Evolutionary conservation across 2,329 filamentous ascomycete species (phyloP).

Genomic region (Knufia petricola): DNA sequence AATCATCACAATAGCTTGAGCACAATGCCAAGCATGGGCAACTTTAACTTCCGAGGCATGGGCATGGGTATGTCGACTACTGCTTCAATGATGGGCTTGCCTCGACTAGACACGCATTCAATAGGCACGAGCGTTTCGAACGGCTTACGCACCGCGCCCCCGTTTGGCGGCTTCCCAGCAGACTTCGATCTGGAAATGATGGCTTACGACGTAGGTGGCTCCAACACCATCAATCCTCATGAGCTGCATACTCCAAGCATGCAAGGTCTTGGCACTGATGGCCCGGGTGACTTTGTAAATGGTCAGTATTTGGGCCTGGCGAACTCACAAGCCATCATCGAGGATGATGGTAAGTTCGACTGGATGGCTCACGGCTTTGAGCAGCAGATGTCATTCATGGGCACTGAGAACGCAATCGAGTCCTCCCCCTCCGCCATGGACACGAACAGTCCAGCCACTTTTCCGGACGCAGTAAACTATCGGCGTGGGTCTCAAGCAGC

Average conservation of each 20-base stretch:
- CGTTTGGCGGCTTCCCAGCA: constrained; percentile 53
- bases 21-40: constrained; percentile 47
- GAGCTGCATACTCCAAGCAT: constrained; percentile 74
- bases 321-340: constrained; percentile 47
- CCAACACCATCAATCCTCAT: constrained; percentile 54
- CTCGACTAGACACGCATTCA: constrained; percentile 72
- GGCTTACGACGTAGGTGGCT: constrained; percentile 29
- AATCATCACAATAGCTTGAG: constrained; percentile 68
- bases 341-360: constrained; percentile 66
- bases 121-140: constrained; percentile 58
- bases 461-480: constrained; percentile 71
- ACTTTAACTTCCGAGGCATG: constrained; percentile 63
- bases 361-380: constrained; percentile 73
- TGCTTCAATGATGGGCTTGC: constrained; percentile 57
- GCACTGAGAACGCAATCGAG: constrained; percentile 71
- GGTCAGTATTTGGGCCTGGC: constrained; percentile 45
- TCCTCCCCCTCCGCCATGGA: constrained; percentile 95
- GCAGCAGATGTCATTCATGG: constrained; percentile 61
- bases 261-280: constrained; percentile 38
- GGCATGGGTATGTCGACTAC: constrained; percentile 62
- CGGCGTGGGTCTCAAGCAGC: constrained; percentile 44
- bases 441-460: constrained; percentile 81
- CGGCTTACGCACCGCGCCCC: constrained; percentile 69
- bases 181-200: constrained; percentile 63
- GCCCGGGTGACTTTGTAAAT: constrained; percentile 34